These are phyloP conservation scores for Bjerkandera adusta DNA, from an alignment of 1,284 basidiomycete genomes.

Conservation along the genomic window DNA sequence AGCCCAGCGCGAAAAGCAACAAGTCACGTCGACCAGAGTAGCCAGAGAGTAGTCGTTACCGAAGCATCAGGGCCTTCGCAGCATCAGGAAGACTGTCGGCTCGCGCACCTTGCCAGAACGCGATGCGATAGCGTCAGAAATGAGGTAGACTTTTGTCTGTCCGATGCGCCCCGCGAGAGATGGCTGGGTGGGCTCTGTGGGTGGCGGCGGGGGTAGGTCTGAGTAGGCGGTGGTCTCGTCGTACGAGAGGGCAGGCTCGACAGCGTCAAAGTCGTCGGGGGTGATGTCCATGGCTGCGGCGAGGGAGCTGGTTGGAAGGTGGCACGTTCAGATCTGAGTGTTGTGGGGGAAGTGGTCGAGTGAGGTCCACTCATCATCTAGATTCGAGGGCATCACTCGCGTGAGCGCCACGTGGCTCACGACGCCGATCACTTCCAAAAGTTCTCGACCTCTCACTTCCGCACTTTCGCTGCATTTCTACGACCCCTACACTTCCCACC, in stretches of 20 bases:
- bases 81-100: constrained; percentile 33
- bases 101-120: constrained; percentile 70
- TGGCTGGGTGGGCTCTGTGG: constrained; percentile 20
- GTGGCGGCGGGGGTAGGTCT: constrained; percentile 38
- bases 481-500: neutral
- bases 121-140: constrained; percentile 55
- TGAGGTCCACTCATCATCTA: too few relatives aligned
- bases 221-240: constrained; percentile 52
- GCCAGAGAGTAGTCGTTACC: constrained; percentile 31
- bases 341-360: too few relatives aligned
- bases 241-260: constrained; percentile 41
- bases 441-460: neutral
- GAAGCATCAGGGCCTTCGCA: constrained; percentile 43
- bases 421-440: neutral
- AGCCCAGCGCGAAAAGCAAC: neutral
- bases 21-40: neutral
- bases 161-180: constrained; percentile 64
- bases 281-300: constrained; percentile 37
- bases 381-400: too few relatives aligned
- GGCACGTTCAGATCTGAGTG: too few relatives aligned
- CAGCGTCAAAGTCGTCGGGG: constrained; percentile 19
- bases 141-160: constrained; percentile 63
- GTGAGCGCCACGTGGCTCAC: neutral
- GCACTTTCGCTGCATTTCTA: neutral
- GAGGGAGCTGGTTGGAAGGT: too few relatives aligned